phyloP scores from a whole-genome alignment of 2,329 filamentous ascomycete genomes.

The Arthrobotrys iridis region DNA sequence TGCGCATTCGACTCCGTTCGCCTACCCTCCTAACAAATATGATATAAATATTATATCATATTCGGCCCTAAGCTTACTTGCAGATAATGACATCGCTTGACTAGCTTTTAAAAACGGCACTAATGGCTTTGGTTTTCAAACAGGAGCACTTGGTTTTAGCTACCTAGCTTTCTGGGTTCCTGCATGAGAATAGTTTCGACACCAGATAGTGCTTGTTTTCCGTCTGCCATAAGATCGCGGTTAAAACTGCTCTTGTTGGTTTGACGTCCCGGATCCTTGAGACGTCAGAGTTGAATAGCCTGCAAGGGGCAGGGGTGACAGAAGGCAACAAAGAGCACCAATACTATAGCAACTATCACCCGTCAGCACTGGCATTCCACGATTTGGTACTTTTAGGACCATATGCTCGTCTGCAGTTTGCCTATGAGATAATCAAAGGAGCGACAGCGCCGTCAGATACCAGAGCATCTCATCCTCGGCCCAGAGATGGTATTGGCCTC shows the following conservation, averaged over 20 bases:
- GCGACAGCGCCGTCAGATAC: not conserved
- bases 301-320: slow-evolving; percentile 1
- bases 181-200: not conserved
- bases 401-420: not conserved
- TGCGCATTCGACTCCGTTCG: too few relatives aligned
- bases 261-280: too few relatives aligned
- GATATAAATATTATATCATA: too few relatives aligned
- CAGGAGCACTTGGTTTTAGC: not conserved
- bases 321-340: slow-evolving; percentile 1
- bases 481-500: not conserved
- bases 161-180: not conserved
- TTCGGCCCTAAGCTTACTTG: too few relatives aligned
- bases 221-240: not conserved
- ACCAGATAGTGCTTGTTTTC: not conserved
- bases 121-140: not conserved
- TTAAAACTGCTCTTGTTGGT: too few relatives aligned
- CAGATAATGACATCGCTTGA: not conserved
- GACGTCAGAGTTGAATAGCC: not conserved
- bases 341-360: slow-evolving; percentile 14
- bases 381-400: not conserved
- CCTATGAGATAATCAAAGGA: not conserved
- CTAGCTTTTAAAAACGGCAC: not conserved
- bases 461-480: not conserved
- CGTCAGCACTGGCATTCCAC: not conserved
- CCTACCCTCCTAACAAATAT: not conserved